These are phyloP conservation scores for Nothomitra cinnamomea DNA, from an alignment of 2,329 filamentous ascomycete species.

Conservation along the genomic window DNA sequence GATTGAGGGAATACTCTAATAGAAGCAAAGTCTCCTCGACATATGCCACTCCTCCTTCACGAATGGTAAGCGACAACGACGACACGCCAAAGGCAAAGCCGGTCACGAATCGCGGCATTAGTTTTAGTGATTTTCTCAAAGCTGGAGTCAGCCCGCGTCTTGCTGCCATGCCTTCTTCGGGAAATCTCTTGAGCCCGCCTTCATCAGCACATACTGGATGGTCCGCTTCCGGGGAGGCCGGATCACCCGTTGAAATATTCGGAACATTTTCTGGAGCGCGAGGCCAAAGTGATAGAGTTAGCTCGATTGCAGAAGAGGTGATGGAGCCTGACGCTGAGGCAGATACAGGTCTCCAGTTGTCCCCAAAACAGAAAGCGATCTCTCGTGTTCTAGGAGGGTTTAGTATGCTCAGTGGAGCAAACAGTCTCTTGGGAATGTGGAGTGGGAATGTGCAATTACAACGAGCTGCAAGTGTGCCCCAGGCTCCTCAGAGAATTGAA, in stretches of 20 bases:
- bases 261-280: neutral
- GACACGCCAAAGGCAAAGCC: neutral
- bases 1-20: neutral
- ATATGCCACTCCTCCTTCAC: conserved; percentile 1
- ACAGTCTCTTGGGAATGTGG: neutral
- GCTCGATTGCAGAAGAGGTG: neutral
- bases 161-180: neutral
- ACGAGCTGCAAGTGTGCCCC: neutral
- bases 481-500: neutral
- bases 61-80: neutral
- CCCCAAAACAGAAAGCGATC: neutral
- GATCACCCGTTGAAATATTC: too few relatives aligned
- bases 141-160: neutral
- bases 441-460: neutral
- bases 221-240: neutral
- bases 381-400: neutral
- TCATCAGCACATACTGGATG: neutral
- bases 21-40: neutral
- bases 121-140: neutral
- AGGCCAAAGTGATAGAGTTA: neutral
- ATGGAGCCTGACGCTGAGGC: too few relatives aligned
- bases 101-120: neutral
- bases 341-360: neutral
- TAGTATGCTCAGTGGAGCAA: neutral
- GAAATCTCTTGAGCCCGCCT: neutral